Evolutionary conservation across 768 basidiomycete species (phyloP).

Genomic region (Candolleomyces eurysporus): DNA sequence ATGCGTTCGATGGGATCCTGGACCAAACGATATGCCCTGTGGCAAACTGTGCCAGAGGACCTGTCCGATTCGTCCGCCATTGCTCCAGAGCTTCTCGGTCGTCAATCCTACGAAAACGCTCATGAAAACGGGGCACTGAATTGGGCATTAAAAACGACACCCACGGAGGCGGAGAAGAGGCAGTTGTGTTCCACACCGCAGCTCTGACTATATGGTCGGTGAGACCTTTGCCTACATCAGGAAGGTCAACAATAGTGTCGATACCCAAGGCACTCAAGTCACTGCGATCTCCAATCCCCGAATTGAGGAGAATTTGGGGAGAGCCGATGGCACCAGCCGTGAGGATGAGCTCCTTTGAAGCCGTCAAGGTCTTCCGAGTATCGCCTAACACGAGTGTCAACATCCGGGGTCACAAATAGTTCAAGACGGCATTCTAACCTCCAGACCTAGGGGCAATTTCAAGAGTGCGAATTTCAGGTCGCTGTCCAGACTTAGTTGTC

Average conservation of each 20-base stretch:
- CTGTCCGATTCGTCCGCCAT: conserved; percentile 8
- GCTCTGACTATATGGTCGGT: conserved; percentile 1
- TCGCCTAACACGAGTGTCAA: not conserved
- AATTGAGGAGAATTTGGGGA: conserved; percentile 6
- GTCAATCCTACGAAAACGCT: not conserved
- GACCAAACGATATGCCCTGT: conserved; percentile 6
- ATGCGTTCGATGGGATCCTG: conserved; percentile 9
- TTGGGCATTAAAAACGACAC: not conserved
- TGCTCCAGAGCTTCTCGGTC: not conserved
- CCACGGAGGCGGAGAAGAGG: not conserved
- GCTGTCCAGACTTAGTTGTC: not conserved
- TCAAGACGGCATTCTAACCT: not conserved
- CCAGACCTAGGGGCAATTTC: not conserved
- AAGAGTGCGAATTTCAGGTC: not conserved
- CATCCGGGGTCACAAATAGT: too few species aligned
- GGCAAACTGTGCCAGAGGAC: not conserved
- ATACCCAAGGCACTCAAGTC: not conserved
- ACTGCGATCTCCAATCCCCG: conserved; percentile 4
- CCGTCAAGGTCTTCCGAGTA: not conserved
- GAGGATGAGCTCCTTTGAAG: conserved; percentile 6
- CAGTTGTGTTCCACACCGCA: not conserved
- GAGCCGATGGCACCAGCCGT: conserved; percentile 1
- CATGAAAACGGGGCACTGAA: not conserved
- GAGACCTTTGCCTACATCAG: conserved; percentile 2
- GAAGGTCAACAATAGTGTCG: not conserved